These are phyloP conservation scores for Trichoderma semiorbis DNA, from an alignment of 2,329 filamentous ascomycete species.

Conservation along the genomic window DNA sequence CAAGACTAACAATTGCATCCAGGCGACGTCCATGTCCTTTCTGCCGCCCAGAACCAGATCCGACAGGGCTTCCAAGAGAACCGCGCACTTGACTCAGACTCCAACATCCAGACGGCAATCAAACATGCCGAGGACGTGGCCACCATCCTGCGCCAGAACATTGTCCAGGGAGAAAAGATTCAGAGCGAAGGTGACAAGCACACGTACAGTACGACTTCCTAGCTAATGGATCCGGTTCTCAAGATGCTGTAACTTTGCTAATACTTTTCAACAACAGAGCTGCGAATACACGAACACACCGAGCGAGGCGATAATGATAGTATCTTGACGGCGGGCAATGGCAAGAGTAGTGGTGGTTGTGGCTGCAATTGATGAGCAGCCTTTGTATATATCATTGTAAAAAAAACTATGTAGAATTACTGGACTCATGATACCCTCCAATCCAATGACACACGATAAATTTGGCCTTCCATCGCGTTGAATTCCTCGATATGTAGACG, in stretches of 20 bases:
- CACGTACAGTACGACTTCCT: conserved; percentile 59
- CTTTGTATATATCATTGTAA: conserved; percentile 12
- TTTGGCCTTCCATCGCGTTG: background rate
- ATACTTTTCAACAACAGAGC: conserved; percentile 47
- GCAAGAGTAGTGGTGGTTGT: conserved; percentile 30
- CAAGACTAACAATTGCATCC: background rate
- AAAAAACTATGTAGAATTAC: conserved; percentile 13
- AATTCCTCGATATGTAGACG: background rate
- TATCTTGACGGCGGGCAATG: conserved; percentile 61
- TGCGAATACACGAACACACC: conserved; percentile 86
- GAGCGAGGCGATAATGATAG: conserved; percentile 93
- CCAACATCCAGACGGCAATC: conserved; percentile 62
- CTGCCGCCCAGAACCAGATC: conserved; percentile 68
- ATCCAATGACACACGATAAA: conserved; percentile 15
- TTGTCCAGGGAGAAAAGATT: conserved; percentile 74
- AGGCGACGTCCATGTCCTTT: conserved; percentile 70
- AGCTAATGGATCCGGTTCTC: background rate
- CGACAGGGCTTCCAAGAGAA: conserved; percentile 71
- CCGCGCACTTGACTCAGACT: conserved; percentile 52
- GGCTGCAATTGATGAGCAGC: conserved; percentile 28
- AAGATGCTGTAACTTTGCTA: background rate
- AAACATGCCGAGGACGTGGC: conserved; percentile 80
- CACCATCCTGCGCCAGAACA: conserved; percentile 72
- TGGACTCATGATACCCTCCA: conserved; percentile 23
- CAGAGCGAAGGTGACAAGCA: conserved; percentile 41